Evolutionary conservation across 2,329 filamentous ascomycete species (phyloP).

Genomic region (Parascedosporium putredinis): DNA sequence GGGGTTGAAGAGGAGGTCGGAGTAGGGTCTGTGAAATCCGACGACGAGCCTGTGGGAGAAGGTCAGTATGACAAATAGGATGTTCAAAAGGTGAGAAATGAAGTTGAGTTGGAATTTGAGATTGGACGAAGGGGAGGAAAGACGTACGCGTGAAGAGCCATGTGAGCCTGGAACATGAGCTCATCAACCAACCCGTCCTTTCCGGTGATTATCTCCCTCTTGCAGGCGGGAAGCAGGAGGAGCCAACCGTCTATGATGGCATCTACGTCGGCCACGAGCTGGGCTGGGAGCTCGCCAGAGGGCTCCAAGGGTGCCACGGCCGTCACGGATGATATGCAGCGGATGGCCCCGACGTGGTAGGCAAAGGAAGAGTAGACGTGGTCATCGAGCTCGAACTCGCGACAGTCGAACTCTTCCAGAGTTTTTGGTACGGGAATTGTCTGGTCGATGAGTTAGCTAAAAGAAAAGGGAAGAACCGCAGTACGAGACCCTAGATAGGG

Average conservation of each 20-base stretch:
- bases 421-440: conserved; percentile 31
- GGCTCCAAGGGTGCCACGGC: conserved; percentile 16
- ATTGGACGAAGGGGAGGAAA: background rate
- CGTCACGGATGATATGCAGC: conserved; percentile 22
- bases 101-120: no score
- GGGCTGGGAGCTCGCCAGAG: conserved; percentile 11
- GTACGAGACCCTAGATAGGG: no score
- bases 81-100: no score
- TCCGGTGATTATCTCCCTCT: conserved; percentile 20
- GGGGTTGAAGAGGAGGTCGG: conserved; percentile 26
- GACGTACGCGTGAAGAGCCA: conserved; percentile 17
- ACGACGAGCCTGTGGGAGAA: conserved; percentile 20
- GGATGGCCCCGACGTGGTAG: conserved; percentile 55
- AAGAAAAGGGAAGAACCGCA: no score
- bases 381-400: conserved; percentile 46
- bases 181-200: conserved; percentile 19
- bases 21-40: conserved; percentile 27
- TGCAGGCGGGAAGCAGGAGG: conserved; percentile 23
- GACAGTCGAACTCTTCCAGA: conserved; percentile 49
- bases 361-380: conserved; percentile 53
- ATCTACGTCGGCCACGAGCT: conserved; percentile 23
- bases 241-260: conserved; percentile 27
- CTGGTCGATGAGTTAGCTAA: no score
- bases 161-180: conserved; percentile 20
- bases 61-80: background rate